Conservation (phyloP, 371 early-diverging fungal genomes). For the Entomophthora muscae region DNA sequence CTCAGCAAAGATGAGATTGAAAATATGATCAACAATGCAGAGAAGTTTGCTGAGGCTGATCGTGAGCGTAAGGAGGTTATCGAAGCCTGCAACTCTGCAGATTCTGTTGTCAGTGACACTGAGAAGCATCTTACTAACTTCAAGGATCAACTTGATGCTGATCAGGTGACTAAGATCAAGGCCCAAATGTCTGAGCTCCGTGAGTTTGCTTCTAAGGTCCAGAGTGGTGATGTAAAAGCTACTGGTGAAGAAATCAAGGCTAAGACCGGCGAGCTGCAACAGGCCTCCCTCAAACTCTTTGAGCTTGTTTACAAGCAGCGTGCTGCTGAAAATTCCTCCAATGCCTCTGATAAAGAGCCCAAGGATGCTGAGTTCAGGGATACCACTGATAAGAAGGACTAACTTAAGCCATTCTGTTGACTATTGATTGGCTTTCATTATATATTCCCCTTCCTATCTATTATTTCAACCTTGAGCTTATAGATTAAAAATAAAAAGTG, state of each 20-base stretch:
- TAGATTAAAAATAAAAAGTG: neutral
- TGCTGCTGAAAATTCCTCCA: constrained; percentile 14
- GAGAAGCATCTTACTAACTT: constrained; percentile 88
- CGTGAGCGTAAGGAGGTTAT: constrained; percentile 80
- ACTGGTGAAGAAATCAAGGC: constrained; percentile 53
- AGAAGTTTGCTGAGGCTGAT: constrained; percentile 80
- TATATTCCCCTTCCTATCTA: neutral
- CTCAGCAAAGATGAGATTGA: constrained; percentile 91
- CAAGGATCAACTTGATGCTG: constrained; percentile 76
- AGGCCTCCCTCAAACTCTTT: constrained; percentile 78
- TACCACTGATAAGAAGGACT: constrained; percentile 10
- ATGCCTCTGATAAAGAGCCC: neutral
- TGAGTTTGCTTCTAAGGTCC: constrained; percentile 42
- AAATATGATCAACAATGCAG: constrained; percentile 88
- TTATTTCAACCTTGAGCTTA: neutral
- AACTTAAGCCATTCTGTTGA: neutral
- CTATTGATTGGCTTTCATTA: neutral
- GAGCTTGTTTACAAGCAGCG: constrained; percentile 89
- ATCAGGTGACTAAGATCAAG: constrained; percentile 64
- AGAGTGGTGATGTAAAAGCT: constrained; percentile 25
- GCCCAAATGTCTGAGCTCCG: constrained; percentile 59
- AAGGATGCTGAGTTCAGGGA: constrained; percentile 13
- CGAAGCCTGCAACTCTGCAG: constrained; percentile 86
- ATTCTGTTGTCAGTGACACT: constrained; percentile 74
- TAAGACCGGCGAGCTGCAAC: constrained; percentile 67